Conservation (phyloP, 257 asterid genomes). For the Nicotiana paniculata region DNA sequence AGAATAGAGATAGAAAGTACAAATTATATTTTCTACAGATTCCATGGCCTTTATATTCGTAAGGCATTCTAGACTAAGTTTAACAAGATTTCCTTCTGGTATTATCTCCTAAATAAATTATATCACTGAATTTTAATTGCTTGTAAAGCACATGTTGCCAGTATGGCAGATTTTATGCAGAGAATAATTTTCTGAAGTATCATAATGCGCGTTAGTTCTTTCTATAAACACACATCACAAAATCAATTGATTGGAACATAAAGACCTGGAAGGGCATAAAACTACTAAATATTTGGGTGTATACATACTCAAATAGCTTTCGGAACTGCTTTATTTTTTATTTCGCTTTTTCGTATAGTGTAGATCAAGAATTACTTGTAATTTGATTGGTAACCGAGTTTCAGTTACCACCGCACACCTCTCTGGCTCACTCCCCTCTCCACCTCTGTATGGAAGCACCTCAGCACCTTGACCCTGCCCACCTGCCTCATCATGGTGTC, state of each 20-base stretch:
- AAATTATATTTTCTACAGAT: background rate
- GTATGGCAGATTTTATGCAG: background rate
- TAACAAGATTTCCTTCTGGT: conserved; percentile 3
- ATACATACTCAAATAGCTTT: background rate
- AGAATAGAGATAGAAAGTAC: background rate
- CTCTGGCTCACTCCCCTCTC: background rate
- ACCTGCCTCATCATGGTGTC: background rate
- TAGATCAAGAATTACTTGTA: background rate
- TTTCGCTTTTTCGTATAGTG: background rate
- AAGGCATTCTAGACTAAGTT: background rate
- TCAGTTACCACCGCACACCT: background rate
- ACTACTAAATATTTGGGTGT: background rate
- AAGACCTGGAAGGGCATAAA: background rate
- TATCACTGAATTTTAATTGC: background rate
- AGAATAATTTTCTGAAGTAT: background rate
- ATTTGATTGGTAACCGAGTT: background rate
- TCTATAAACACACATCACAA: background rate
- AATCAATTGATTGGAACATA: background rate
- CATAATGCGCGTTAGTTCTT: background rate
- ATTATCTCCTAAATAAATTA: no score
- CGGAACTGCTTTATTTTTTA: background rate
- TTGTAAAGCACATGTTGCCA: background rate
- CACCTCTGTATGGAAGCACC: background rate
- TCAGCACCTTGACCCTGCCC: background rate
- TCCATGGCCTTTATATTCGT: background rate